Percentiles rank a stretch among this genome's conserved stretches.
These are phyloP conservation scores for Coemansia sp. DNA, from an alignment of 192 early-diverging fungal species.

Conservation along the genomic window DNA sequence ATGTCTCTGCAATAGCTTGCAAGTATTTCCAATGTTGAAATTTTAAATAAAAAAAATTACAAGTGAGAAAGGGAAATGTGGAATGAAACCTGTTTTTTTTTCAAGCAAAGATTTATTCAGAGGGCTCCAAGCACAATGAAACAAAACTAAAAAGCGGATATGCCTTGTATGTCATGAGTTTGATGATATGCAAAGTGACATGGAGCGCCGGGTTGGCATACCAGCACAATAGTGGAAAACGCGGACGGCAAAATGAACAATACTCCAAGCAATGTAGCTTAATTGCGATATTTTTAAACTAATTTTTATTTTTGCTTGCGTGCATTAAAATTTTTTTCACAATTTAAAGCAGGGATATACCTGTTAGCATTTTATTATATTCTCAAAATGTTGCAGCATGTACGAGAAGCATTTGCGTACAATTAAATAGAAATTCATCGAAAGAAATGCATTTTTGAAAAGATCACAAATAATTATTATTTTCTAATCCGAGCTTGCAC, in stretches of 20 bases:
- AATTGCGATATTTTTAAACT: constrained; percentile 42
- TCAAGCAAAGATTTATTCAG: not conserved
- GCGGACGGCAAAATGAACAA: constrained; percentile 15
- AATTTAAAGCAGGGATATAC: not conserved
- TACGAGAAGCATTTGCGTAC: too few species aligned
- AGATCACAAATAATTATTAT: not conserved
- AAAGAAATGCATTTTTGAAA: not conserved
- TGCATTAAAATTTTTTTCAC: not conserved
- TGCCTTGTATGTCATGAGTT: not conserved
- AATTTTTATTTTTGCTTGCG: not conserved
- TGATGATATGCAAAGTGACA: not conserved
- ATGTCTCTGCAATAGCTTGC: not conserved
- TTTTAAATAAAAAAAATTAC: not conserved
- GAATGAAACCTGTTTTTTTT: not conserved
- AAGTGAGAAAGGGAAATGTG: not conserved
- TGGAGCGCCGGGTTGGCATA: not conserved
- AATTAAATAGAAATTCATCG: too few species aligned
- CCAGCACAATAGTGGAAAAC: not conserved
- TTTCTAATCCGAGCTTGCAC: constrained; percentile 60
- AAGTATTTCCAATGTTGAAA: not conserved
- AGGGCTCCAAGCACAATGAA: not conserved
- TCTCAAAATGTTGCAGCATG: too few species aligned
- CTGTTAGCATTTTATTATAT: not conserved
- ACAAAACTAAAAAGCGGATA: not conserved
- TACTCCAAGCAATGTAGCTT: constrained; percentile 20